phyloP scores from a whole-genome alignment of 805 yeast species.

The Metschnikowia henanensis region DNA sequence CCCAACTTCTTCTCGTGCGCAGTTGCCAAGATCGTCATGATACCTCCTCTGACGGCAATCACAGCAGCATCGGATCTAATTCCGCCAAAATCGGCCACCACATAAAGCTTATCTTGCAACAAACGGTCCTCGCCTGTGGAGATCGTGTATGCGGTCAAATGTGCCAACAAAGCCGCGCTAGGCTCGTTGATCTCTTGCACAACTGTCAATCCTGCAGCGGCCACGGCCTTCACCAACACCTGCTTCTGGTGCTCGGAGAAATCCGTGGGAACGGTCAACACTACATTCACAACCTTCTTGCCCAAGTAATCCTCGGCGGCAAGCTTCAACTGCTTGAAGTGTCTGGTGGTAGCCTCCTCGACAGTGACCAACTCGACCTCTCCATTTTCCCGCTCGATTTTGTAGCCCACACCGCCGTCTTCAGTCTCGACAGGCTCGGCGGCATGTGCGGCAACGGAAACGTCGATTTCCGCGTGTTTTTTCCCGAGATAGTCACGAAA shows the following conservation, averaged over 20 bases:
- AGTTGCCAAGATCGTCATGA: slow-evolving; percentile 84
- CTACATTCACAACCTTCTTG: slow-evolving; percentile 73
- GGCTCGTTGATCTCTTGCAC: slow-evolving; percentile 92
- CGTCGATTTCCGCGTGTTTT: slow-evolving; percentile 67
- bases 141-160: slow-evolving; percentile 45
- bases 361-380: slow-evolving; percentile 58
- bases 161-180: slow-evolving; percentile 86
- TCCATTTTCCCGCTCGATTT: slow-evolving; percentile 51
- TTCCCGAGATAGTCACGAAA: slow-evolving; percentile 93
- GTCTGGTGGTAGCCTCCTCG: slow-evolving; percentile 81
- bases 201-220: slow-evolving; percentile 73
- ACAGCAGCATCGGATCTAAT: slow-evolving; percentile 95
- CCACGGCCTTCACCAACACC: slow-evolving; percentile 60
- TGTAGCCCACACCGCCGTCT: slow-evolving; percentile 70
- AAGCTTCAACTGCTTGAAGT: slow-evolving; percentile 71
- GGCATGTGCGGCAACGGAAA: slow-evolving; percentile 56
- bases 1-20: slow-evolving; percentile 81
- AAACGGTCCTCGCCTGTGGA: slow-evolving; percentile 40
- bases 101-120: slow-evolving; percentile 69
- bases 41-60: slow-evolving; percentile 90
- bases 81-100: slow-evolving; percentile 97
- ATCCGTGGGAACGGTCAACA: slow-evolving; percentile 88
- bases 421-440: slow-evolving; percentile 57
- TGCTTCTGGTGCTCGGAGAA: slow-evolving; percentile 72
- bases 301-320: slow-evolving; percentile 96